Evolutionary conservation across 805 yeast genomes (phyloP).

Genomic region (Sugiyamaella qingdaonensis): DNA sequence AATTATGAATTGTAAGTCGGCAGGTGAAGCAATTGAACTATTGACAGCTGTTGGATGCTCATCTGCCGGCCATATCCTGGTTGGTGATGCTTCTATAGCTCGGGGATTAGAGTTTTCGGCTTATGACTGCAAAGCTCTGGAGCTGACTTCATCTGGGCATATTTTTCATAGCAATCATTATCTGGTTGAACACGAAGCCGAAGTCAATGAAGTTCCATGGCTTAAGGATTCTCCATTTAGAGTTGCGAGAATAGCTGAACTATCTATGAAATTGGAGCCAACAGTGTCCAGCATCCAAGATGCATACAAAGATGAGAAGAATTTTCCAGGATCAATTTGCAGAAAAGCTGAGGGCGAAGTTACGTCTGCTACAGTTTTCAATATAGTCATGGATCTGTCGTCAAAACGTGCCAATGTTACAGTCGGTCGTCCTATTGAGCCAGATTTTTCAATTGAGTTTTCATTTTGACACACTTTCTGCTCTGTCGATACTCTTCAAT

Average conservation of each 20-base stretch:
- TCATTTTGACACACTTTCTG: neutral
- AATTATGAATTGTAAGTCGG: constrained; percentile 29
- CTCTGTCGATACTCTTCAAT: no score
- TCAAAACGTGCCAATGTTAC: constrained; percentile 20
- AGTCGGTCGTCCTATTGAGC: constrained; percentile 24
- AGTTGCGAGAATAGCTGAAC: constrained; percentile 15
- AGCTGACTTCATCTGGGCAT: constrained; percentile 10
- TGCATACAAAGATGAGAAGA: constrained; percentile 22
- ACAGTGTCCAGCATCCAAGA: constrained; percentile 11
- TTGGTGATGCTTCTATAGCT: constrained; percentile 16
- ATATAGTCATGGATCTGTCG: constrained; percentile 28
- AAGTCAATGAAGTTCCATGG: constrained; percentile 13
- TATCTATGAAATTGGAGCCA: constrained; percentile 11
- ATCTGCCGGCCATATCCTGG: constrained; percentile 20
- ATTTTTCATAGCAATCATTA: constrained; percentile 21
- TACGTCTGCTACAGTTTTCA: constrained; percentile 23
- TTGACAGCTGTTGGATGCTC: constrained; percentile 14
- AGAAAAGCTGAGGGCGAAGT: constrained; percentile 17
- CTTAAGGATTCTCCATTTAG: constrained; percentile 15
- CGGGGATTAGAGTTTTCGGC: constrained; percentile 21
- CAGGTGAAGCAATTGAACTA: constrained; percentile 23
- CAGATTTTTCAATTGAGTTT: neutral
- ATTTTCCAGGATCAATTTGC: constrained; percentile 28
- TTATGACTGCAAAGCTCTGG: constrained; percentile 8
- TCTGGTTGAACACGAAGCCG: constrained; percentile 14